Base-by-base conservation (phyloP, 2,329 filamentous ascomycete genomes). In the Bipolaris gigantea region DNA sequence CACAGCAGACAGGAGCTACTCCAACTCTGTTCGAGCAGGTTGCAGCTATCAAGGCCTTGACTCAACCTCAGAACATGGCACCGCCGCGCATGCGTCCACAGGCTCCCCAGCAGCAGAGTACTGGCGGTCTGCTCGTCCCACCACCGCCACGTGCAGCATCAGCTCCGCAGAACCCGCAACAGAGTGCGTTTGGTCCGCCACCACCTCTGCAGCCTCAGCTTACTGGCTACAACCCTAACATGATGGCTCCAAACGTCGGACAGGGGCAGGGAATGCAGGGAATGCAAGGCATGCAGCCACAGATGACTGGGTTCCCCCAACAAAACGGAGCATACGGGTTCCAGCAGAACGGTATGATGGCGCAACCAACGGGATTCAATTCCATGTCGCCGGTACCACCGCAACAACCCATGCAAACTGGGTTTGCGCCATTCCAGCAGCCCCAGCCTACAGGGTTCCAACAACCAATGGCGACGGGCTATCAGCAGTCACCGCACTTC, bases 111-210 rank as follows among this genome's bases (percentile, higher is more conserved):
- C 82, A 84, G 53, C 81, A 84, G 62, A 67, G 49, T n/a, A 78
- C 69, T 45, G 80, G 83, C 35, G 84, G 85, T 16, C 79, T 96
- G 34, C 84, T 92, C 57, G 83, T 88, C 44, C 91, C 92, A 7
- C 91, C 89, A 16, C 91, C 92, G 10, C 84, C 86, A 48, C 84
- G 94, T 56, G 89, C 94, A 7, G 81, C 94, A 11, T 97, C 93
- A 36, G 93, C 94, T 35, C 93, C 94, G 23, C 89, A 91, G 71
- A 89, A 91, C 49, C 88, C 69, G 35, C 69, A 71, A 69, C 85
- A 86, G 41, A 92, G 83, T 73, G 82, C 81, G 4, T 94, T 95
- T 72, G 83, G 83, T 7, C 84, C 88, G 16, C 73, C 89, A 36
- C 72, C 90, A 45, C 86, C 90, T 15, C 76, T 97, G 62, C 88